These are phyloP conservation scores for Edaphochlamys debaryana DNA, from an alignment of 139 green algal species.

Conservation along the genomic window DNA sequence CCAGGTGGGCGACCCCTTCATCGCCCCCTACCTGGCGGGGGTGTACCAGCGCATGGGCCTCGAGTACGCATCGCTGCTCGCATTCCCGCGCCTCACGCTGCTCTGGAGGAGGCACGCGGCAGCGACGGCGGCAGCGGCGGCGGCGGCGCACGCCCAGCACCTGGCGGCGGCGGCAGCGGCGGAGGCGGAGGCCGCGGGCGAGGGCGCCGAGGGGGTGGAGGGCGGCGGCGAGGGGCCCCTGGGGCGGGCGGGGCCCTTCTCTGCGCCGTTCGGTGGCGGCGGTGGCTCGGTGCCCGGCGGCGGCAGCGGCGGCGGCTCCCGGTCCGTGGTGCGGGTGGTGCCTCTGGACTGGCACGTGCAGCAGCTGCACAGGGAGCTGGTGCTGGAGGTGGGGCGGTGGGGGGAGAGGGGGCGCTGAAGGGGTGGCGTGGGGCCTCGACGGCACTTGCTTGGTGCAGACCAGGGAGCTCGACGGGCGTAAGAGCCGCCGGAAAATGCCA, in stretches of 20 bases:
- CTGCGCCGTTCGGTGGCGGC: background rate
- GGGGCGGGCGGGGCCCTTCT: background rate
- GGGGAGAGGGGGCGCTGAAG: too few species aligned
- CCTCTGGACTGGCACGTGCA: slow-evolving; percentile 29
- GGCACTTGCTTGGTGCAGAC: too few species aligned
- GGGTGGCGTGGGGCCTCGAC: too few species aligned
- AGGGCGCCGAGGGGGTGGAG: background rate
- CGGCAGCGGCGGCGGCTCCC: background rate
- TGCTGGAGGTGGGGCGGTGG: slow-evolving; percentile 23
- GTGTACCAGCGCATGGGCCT: slow-evolving; percentile 36
- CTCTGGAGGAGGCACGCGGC: background rate
- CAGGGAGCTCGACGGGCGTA: too few species aligned
- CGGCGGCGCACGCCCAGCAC: too few species aligned
- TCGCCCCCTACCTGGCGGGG: slow-evolving; percentile 18
- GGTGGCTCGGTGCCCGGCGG: too few species aligned
- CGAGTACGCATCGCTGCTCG: slow-evolving; percentile 11
- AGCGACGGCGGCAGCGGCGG: background rate
- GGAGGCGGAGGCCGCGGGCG: background rate
- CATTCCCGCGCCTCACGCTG: slow-evolving; percentile 27
- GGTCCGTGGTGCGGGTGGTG: background rate
- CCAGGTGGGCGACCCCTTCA: slow-evolving; percentile 39
- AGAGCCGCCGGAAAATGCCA: too few species aligned
- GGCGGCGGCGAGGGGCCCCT: background rate
- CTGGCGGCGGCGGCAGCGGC: too few species aligned
- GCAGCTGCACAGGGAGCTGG: slow-evolving; percentile 36